phyloP scores from a whole-genome alignment of 228 moss, liverwort and hornwort species.

The Sphagnum magellanicum region DNA sequence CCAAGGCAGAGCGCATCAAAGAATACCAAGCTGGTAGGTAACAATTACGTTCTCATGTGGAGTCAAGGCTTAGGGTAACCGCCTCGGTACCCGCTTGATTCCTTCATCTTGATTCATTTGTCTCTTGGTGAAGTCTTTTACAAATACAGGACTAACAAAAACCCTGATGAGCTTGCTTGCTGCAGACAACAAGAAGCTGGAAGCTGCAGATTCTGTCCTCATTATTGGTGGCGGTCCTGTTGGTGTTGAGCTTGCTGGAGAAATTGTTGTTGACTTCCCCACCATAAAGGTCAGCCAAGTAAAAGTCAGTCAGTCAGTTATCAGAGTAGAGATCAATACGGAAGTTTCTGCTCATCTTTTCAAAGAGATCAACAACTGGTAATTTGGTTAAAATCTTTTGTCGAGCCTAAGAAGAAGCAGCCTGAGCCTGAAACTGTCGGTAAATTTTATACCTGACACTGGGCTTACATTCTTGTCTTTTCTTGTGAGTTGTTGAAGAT shows the following conservation, averaged over 20 bases:
- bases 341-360: too few relatives aligned
- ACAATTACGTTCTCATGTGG: neutral
- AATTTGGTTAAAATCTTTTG: too few relatives aligned
- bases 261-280: slow-evolving; percentile 72
- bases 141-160: neutral
- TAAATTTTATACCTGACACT: too few relatives aligned
- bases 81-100: neutral
- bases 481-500: slow-evolving; percentile 29
- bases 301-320: neutral
- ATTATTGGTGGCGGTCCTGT: slow-evolving; percentile 86
- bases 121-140: neutral
- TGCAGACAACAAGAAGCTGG: slow-evolving; percentile 49
- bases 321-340: neutral
- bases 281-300: slow-evolving; percentile 29
- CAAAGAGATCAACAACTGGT: too few relatives aligned
- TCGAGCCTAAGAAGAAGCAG: too few relatives aligned
- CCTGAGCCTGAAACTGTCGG: neutral
- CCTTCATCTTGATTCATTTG: neutral
- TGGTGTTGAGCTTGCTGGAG: slow-evolving; percentile 81
- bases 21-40: slow-evolving; percentile 41
- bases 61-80: too few relatives aligned
- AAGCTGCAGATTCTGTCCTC: slow-evolving; percentile 50
- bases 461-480: neutral
- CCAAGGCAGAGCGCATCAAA: slow-evolving; percentile 45
- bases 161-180: neutral